Evolutionary conservation across 2,329 filamentous ascomycete species (phyloP).

Genomic region (Colletotrichum costaricense): DNA sequence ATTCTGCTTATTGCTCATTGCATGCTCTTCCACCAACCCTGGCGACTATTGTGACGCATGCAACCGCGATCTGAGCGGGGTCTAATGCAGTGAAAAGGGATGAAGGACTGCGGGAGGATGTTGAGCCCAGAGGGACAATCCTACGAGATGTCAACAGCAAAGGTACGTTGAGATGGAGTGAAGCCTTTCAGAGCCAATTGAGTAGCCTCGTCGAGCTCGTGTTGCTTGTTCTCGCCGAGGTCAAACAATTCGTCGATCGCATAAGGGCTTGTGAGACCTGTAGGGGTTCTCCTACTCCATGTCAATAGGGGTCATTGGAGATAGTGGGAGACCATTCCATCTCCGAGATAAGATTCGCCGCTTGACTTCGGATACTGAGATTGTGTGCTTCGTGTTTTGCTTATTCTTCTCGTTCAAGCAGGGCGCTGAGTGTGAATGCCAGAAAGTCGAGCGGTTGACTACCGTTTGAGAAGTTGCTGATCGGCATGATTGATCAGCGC

Average conservation of each 20-base stretch:
- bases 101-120: constrained; percentile 12
- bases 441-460: neutral
- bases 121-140: neutral
- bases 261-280: neutral
- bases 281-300: neutral
- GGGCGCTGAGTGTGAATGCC: neutral
- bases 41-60: constrained; percentile 6
- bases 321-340: neutral
- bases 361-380: neutral
- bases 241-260: neutral
- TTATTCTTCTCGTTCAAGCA: neutral
- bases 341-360: neutral
- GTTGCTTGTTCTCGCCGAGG: neutral
- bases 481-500: neutral
- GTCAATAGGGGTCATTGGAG: neutral
- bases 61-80: constrained; percentile 9
- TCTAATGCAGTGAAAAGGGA: constrained; percentile 25
- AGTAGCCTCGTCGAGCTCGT: neutral
- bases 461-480: constrained; percentile 11
- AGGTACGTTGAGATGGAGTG: neutral
- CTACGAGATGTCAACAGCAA: neutral
- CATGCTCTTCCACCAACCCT: neutral
- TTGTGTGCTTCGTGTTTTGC: neutral
- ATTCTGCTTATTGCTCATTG: neutral
- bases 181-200: neutral